phyloP scores from a whole-genome alignment of 1,284 basidiomycete genomes.

The Pisolithus thermaeus region DNA sequence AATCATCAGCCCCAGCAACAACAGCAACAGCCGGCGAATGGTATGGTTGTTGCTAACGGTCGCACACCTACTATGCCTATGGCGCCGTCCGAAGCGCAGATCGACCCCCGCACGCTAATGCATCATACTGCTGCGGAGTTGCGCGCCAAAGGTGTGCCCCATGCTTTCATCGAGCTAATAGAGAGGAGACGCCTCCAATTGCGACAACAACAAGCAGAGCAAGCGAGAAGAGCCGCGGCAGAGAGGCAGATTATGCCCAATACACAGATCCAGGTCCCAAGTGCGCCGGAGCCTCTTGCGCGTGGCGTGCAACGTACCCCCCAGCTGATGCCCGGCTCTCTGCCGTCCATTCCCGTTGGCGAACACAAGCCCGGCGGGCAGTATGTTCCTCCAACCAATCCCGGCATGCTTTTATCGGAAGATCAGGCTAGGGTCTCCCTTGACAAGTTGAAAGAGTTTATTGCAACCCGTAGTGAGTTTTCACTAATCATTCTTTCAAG shows the following conservation, averaged over 20 bases:
- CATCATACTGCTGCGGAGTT: conserved; percentile 44
- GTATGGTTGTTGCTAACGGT: conserved; percentile 12
- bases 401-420: conserved; percentile 17
- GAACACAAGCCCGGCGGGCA: conserved; percentile 21
- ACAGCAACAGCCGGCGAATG: conserved; percentile 9
- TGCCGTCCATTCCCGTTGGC: conserved; percentile 8
- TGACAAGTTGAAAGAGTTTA: conserved; percentile 28
- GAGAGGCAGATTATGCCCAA: conserved; percentile 19
- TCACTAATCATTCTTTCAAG: conserved; percentile 9
- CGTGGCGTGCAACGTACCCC: conserved; percentile 16
- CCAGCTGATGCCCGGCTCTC: conserved; percentile 14
- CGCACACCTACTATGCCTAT: conserved; percentile 10
- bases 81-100: conserved; percentile 18
- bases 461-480: conserved; percentile 29
- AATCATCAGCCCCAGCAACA: conserved; percentile 11
- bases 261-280: conserved; percentile 12
- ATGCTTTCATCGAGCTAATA: conserved; percentile 49
- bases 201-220: conserved; percentile 18
- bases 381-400: conserved; percentile 11
- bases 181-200: conserved; percentile 46
- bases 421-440: conserved; percentile 29
- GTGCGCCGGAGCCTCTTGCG: conserved; percentile 20
- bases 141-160: conserved; percentile 43
- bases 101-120: conserved; percentile 30
- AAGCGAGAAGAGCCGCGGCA: conserved; percentile 21